Conservation (phyloP, 2,329 filamentous ascomycete genomes). For the Sporothrix mexicana region DNA sequence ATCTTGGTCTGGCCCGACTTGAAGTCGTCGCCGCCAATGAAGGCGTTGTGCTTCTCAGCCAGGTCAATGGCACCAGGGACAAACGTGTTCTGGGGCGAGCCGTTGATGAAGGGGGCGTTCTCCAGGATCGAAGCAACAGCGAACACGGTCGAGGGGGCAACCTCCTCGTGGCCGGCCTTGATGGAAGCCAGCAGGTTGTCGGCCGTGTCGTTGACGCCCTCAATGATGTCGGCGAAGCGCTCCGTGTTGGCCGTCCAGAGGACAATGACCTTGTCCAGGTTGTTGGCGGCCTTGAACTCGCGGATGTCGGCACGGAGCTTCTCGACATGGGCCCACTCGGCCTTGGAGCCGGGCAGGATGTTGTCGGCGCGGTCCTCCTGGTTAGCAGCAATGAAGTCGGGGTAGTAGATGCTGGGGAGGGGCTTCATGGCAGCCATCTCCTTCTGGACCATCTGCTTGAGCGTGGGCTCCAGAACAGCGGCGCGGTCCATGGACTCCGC, state of each 20-base stretch:
- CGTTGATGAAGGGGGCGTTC: constrained; percentile 93
- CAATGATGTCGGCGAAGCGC: constrained; percentile 86
- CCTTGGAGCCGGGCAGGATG: constrained; percentile 80
- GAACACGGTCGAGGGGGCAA: constrained; percentile 95
- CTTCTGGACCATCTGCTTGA: constrained; percentile 89
- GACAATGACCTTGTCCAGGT: constrained; percentile 92
- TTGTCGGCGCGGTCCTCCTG: constrained; percentile 97
- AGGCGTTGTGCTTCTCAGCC: constrained; percentile 83
- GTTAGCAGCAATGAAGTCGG: constrained; percentile 98
- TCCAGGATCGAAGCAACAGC: constrained; percentile 94
- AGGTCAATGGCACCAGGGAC: constrained; percentile 90
- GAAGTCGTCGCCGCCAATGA: constrained; percentile 98
- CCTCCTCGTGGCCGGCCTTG: constrained; percentile 82
- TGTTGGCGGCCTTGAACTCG: constrained; percentile 85
- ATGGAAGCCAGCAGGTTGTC: constrained; percentile 92
- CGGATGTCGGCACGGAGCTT: constrained; percentile 92
- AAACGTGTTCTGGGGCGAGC: constrained; percentile 98
- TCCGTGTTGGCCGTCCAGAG: constrained; percentile 99
- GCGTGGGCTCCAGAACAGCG: constrained; percentile 89
- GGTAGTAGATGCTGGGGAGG: constrained; percentile 95
- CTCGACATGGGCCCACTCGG: constrained; percentile 86
- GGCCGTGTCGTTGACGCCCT: constrained; percentile 93
- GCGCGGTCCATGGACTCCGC: constrained; percentile 94
- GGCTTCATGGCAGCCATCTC: constrained; percentile 90
- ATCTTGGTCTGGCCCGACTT: constrained; percentile 99